A percentile compares a stretch with the other conserved stretches of the same genome.
Evolutionary conservation across 1,139 yeast genomes (phyloP).

Genomic region (Suhomyces panamericanus): DNA sequence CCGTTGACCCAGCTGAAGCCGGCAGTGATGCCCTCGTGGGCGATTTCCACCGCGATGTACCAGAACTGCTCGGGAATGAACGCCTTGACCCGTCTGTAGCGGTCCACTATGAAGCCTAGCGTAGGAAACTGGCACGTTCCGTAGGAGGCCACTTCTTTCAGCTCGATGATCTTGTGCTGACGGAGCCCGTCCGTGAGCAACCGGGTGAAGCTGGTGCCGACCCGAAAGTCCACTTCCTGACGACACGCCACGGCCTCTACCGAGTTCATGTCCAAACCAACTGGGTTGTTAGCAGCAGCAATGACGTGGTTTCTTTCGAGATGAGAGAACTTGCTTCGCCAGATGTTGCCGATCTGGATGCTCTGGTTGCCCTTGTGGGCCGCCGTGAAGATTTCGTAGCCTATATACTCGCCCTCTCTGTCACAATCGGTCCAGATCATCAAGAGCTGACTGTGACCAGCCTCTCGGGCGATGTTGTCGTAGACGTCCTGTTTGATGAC

Average conservation of each 20-base stretch:
- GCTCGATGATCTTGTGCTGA: constrained; percentile 23
- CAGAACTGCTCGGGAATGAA: constrained; percentile 82
- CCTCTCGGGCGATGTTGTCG: constrained; percentile 69
- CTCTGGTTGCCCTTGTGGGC: constrained; percentile 58
- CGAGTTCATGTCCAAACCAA: constrained; percentile 60
- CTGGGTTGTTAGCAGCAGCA: constrained; percentile 72
- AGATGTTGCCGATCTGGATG: constrained; percentile 48
- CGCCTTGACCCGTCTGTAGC: constrained; percentile 71
- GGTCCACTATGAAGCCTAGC: constrained; percentile 92
- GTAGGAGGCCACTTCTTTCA: constrained; percentile 54
- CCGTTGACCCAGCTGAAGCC: constrained; percentile 67
- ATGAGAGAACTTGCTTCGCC: constrained; percentile 86
- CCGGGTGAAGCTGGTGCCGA: constrained; percentile 89
- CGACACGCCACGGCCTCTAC: constrained; percentile 86
- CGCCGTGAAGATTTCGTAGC: constrained; percentile 74
- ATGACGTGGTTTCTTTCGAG: constrained; percentile 73
- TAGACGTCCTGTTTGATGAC: constrained; percentile 53
- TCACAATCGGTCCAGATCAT: constrained; percentile 99
- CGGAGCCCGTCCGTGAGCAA: constrained; percentile 57
- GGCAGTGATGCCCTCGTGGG: constrained; percentile 32
- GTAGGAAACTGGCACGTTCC: constrained; percentile 99
- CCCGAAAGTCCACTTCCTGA: constrained; percentile 82
- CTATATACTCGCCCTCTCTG: constrained; percentile 96
- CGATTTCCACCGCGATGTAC: constrained; percentile 58
- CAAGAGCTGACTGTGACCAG: constrained; percentile 56